phyloP scores from a whole-genome alignment of 225 moss, liverwort and hornwort genomes.

The Polytrichum formosum region DNA sequence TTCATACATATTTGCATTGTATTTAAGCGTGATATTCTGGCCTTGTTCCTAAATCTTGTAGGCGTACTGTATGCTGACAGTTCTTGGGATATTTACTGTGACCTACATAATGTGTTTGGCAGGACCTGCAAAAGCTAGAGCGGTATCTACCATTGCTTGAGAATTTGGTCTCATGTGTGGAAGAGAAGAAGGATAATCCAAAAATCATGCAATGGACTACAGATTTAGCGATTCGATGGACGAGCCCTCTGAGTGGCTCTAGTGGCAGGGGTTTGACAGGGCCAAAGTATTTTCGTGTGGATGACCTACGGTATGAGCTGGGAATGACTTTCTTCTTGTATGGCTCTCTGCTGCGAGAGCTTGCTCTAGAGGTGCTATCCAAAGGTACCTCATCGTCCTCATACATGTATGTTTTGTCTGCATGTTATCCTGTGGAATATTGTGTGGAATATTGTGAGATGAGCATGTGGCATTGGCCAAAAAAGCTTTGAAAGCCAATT shows the following conservation, averaged over 20 bases:
- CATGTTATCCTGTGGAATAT: background rate
- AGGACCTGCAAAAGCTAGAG: conserved; percentile 92
- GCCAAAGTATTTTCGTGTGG: conserved; percentile 83
- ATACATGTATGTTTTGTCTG: background rate
- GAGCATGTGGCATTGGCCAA: too few relatives aligned
- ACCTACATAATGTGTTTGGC: conserved; percentile 15
- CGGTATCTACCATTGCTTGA: conserved; percentile 89
- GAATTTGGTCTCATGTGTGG: conserved; percentile 81
- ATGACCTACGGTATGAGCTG: conserved; percentile 95
- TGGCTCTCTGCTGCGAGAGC: conserved; percentile 81
- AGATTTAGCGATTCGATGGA: conserved; percentile 87
- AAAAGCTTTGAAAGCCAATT: too few relatives aligned
- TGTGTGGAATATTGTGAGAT: too few relatives aligned
- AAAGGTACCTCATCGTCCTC: conserved; percentile 48
- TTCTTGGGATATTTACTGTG: too few relatives aligned
- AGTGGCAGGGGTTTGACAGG: conserved; percentile 69
- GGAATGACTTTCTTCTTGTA: conserved; percentile 85
- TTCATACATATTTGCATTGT: too few relatives aligned
- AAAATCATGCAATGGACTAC: conserved; percentile 83
- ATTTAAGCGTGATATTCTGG: too few relatives aligned
- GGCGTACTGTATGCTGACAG: too few relatives aligned
- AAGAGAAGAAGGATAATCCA: conserved; percentile 52
- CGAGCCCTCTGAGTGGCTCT: conserved; percentile 81
- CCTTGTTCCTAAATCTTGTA: too few relatives aligned
- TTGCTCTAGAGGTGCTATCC: conserved; percentile 86